Conservation (phyloP, 768 basidiomycete species). For the Pleurotus platypus region DNA sequence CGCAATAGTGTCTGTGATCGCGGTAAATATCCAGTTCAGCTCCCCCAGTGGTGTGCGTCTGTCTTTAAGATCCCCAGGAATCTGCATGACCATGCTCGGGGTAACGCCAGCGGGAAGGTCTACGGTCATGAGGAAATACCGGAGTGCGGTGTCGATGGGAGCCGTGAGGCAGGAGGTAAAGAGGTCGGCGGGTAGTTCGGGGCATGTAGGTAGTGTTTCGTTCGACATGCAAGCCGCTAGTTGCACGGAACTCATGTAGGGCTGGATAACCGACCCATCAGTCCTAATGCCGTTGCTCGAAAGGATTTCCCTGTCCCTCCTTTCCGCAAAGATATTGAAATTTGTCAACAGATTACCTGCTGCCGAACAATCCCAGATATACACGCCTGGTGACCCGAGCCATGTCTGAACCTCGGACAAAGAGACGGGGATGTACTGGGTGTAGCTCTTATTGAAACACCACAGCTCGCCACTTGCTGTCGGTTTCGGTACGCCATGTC, state of each 20-base stretch:
- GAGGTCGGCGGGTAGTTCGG: slow-evolving; percentile 94
- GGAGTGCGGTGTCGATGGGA: slow-evolving; percentile 95
- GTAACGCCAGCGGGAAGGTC: slow-evolving; percentile 78
- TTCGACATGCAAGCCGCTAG: slow-evolving; percentile 91
- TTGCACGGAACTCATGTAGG: slow-evolving; percentile 86
- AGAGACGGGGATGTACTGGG: slow-evolving; percentile 97
- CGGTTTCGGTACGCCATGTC: slow-evolving; percentile 96
- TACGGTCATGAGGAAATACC: slow-evolving; percentile 90
- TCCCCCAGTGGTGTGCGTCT: slow-evolving; percentile 94
- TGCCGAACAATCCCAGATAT: slow-evolving; percentile 99
- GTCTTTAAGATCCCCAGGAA: slow-evolving; percentile 96
- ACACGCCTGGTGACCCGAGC: slow-evolving; percentile 93
- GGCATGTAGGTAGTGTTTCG: slow-evolving; percentile 90
- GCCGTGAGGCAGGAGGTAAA: slow-evolving; percentile 98
- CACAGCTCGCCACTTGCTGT: slow-evolving; percentile 95
- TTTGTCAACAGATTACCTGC: slow-evolving; percentile 91
- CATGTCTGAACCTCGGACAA: slow-evolving; percentile 90
- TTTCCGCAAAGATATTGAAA: slow-evolving; percentile 77
- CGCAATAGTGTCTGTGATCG: slow-evolving; percentile 98
- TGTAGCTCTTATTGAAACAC: slow-evolving; percentile 97
- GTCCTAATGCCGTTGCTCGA: slow-evolving; percentile 55
- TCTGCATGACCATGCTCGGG: slow-evolving; percentile 88
- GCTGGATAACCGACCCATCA: slow-evolving; percentile 49
- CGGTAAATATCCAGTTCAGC: slow-evolving; percentile 99
- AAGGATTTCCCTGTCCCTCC: slow-evolving; percentile 66